Base-by-base conservation (phyloP, 2,329 filamentous ascomycete species). In the Peltaster fructicola region DNA sequence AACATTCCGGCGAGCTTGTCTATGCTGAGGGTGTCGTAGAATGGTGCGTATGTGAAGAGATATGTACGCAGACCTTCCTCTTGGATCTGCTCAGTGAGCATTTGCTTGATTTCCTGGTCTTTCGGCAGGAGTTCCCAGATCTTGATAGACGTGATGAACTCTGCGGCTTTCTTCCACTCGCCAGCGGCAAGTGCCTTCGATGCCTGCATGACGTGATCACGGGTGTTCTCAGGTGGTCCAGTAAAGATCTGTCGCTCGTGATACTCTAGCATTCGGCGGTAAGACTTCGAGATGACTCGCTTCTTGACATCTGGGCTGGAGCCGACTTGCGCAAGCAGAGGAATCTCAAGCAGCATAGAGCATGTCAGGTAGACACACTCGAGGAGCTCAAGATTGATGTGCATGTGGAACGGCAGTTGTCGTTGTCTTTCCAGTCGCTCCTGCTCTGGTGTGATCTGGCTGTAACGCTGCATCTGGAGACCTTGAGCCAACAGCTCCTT, bases 191-290 rank as follows among this genome's bases (percentile, higher is more conserved):
- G 68, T 25, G 88, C 84, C 61, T 95, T 93, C 32, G 88, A 92
- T 8, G 84, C 85, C 61, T 95, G 90, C 80, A 98, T 95, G 45
- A 98, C 85, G 48, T 95, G 88, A 55, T 98, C 88, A 40, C 88
- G 77, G 14, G 90, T 98, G 63, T 98, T 98, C 65, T 98, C 88
- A 1, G 88, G 85, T 7, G 88, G 88, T 2, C 88, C 88, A 14
- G 84, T 95, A 63, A 98, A 98, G 52, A 98, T 92, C 54, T 98
- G 88, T 44, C 88, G 75, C 68, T 98, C 88, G 53, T 95, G 88
- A 63, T 98, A 98, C 57, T 98, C 90, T 40, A 98, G 70, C 78
- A 98, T 92, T 40, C 88, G 81, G 43, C 88, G 79, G 67, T 95
- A 98, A 3, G 88, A 95, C 69, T 98, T 98, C 65, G 84, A 93